These are phyloP conservation scores for Penicillium brasilianum DNA, from an alignment of 2,329 filamentous ascomycete species.

Conservation along the genomic window DNA sequence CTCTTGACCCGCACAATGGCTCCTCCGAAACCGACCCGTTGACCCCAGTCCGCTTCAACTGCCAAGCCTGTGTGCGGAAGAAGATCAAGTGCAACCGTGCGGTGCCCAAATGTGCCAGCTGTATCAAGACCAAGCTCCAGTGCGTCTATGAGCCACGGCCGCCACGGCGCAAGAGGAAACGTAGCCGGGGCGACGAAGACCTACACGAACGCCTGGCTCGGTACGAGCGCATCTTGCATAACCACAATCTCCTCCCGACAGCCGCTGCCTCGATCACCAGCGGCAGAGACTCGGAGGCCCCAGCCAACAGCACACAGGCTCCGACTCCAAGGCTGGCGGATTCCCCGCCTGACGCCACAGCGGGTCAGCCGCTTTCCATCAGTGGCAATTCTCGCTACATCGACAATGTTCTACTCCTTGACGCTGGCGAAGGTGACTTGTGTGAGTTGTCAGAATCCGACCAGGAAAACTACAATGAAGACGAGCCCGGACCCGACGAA, in stretches of 20 bases:
- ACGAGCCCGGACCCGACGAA: not conserved
- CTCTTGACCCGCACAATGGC: slow-evolving; percentile 1
- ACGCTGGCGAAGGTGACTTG: slow-evolving; percentile 34
- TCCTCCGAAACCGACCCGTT: slow-evolving; percentile 1
- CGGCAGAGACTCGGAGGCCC: not conserved
- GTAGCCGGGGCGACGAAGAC: slow-evolving; percentile 38
- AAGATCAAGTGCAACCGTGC: slow-evolving; percentile 50
- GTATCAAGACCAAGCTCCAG: slow-evolving; percentile 39
- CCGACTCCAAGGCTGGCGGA: not conserved
- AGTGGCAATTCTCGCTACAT: slow-evolving; percentile 51
- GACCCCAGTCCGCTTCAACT: slow-evolving; percentile 20
- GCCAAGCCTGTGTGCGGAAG: slow-evolving; percentile 36
- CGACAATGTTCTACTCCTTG: slow-evolving; percentile 39
- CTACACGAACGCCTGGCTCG: slow-evolving; percentile 43
- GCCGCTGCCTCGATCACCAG: not conserved
- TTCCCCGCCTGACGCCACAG: not conserved
- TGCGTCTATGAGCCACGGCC: slow-evolving; percentile 50
- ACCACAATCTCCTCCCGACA: slow-evolving; percentile 33
- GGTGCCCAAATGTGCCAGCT: slow-evolving; percentile 42
- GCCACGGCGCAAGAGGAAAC: slow-evolving; percentile 45
- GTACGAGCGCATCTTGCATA: slow-evolving; percentile 47
- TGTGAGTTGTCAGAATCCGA: slow-evolving; percentile 32
- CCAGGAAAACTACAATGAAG: not conserved
- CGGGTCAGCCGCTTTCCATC: slow-evolving; percentile 13
- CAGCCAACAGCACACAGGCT: not conserved